Evolutionary conservation across 441 rosid genomes (phyloP).

Genomic region (Macaranga tanarius): DNA sequence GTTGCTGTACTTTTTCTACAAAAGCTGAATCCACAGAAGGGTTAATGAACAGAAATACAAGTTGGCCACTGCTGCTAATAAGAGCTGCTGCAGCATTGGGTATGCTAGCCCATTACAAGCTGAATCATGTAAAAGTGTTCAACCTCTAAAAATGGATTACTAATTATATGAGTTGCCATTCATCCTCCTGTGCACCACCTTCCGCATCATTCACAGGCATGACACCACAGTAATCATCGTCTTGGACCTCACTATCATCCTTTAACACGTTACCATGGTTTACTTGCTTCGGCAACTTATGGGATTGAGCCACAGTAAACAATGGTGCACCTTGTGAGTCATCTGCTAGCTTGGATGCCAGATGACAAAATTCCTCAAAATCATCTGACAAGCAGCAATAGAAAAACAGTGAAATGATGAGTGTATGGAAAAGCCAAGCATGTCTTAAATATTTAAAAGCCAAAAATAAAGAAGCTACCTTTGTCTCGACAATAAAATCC

Average conservation of each 20-base stretch:
- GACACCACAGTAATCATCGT: conserved; percentile 32
- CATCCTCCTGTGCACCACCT: conserved; percentile 46
- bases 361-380: conserved; percentile 68
- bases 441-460: background rate
- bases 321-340: conserved; percentile 88
- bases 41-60: background rate
- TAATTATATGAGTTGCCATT: conserved; percentile 75
- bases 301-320: conserved; percentile 69
- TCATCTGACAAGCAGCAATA: conserved; percentile 47
- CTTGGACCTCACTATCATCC: conserved; percentile 22
- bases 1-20: conserved; percentile 17
- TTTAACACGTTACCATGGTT: conserved; percentile 22
- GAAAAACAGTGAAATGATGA: background rate
- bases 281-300: conserved; percentile 28
- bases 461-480: conserved; percentile 49
- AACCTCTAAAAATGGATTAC: background rate
- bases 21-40: conserved; percentile 16
- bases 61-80: background rate
- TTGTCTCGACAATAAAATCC: conserved; percentile 86
- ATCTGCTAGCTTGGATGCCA: conserved; percentile 75
- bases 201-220: conserved; percentile 30
- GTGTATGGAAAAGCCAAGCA: background rate
- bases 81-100: conserved; percentile 10
- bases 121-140: conserved; percentile 1
- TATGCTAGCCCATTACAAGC: background rate